These are phyloP conservation scores for Aspergillus neoniger DNA, from an alignment of 2,329 filamentous ascomycete genomes.

Conservation along the genomic window DNA sequence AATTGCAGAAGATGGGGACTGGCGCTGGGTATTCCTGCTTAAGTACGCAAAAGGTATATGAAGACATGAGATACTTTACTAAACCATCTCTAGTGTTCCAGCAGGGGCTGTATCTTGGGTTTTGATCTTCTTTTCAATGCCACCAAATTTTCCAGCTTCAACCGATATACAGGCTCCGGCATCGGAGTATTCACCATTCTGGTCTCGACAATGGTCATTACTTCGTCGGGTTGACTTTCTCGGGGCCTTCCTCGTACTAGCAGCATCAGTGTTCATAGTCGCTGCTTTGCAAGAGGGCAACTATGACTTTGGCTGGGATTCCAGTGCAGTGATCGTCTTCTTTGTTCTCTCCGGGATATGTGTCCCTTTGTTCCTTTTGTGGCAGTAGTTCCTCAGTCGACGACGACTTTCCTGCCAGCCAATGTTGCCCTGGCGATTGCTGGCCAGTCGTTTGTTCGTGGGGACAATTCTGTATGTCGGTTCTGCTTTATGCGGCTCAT, in stretches of 20 bases:
- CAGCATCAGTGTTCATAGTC: neutral
- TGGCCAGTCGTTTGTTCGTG: neutral
- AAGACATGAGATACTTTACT: too few relatives aligned
- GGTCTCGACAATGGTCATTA: too few relatives aligned
- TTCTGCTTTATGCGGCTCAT: too few relatives aligned
- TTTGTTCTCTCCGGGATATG: neutral
- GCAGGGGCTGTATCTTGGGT: neutral
- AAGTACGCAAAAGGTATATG: neutral
- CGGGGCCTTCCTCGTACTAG: neutral
- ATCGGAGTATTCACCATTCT: too few relatives aligned
- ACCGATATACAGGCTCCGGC: too few relatives aligned
- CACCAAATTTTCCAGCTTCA: neutral
- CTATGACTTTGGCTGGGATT: neutral
- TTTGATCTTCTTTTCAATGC: slow-evolving; percentile 4
- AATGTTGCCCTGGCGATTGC: slow-evolving; percentile 7
- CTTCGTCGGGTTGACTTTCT: neutral
- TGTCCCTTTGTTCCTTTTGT: neutral
- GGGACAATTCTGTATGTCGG: neutral
- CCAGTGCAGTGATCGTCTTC: neutral
- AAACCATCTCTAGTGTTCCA: neutral
- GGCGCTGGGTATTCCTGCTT: slow-evolving; percentile 11
- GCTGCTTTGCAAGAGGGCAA: slow-evolving; percentile 3
- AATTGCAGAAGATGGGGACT: neutral
- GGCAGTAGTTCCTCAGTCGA: neutral
- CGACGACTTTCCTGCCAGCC: neutral